Percentiles rank a stretch among this genome's conserved stretches.
phyloP scores from a whole-genome alignment of 768 basidiomycete species.

The Leccinum subgranulosum region DNA sequence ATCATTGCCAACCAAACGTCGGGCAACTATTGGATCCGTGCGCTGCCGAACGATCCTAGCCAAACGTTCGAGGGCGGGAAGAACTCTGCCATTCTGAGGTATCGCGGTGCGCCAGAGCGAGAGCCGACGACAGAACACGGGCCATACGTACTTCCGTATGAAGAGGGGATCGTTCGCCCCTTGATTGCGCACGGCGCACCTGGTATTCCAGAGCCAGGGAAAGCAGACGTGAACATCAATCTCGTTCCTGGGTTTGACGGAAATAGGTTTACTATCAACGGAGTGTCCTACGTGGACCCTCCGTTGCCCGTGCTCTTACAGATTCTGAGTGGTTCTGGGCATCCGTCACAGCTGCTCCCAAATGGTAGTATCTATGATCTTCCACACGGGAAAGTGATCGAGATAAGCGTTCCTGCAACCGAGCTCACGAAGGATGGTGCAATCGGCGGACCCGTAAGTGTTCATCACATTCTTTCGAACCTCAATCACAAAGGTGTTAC shows the following conservation, averaged over 20 bases:
- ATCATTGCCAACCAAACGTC: constrained; percentile 38
- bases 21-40: constrained; percentile 40
- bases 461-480: background rate
- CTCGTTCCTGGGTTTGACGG: constrained; percentile 5
- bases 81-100: constrained; percentile 19
- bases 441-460: constrained; percentile 32
- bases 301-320: constrained; percentile 19
- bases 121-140: constrained; percentile 29
- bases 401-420: constrained; percentile 18
- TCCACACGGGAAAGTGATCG: constrained; percentile 14
- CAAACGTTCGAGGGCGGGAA: constrained; percentile 34
- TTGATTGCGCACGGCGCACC: constrained; percentile 21
- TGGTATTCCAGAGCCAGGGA: constrained; percentile 17
- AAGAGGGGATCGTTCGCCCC: constrained; percentile 19
- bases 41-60: constrained; percentile 9
- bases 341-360: constrained; percentile 13
- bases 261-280: constrained; percentile 7
- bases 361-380: constrained; percentile 13
- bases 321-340: constrained; percentile 20
- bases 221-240: constrained; percentile 26
- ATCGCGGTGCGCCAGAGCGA: constrained; percentile 19
- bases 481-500: background rate
- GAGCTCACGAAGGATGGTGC: constrained; percentile 14
- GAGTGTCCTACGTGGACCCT: constrained; percentile 5
- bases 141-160: constrained; percentile 7